Evolutionary conservation across 176 grass and related monocot species (phyloP).

Genomic region (Aegilops umbellulata): DNA sequence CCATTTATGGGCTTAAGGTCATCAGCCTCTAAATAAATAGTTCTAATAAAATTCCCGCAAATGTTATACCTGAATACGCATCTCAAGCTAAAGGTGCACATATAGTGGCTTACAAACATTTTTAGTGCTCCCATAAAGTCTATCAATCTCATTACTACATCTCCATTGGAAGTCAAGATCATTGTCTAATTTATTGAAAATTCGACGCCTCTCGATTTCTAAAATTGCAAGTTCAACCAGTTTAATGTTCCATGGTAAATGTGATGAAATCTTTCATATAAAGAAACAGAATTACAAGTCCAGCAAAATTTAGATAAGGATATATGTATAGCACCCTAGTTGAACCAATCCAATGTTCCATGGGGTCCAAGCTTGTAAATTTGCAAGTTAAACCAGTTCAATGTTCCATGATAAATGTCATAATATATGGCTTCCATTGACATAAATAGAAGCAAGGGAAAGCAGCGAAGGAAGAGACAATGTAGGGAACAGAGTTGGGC

Average conservation of each 20-base stretch:
- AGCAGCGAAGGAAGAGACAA: background rate
- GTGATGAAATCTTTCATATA: background rate
- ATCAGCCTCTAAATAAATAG: background rate
- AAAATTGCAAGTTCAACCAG: background rate
- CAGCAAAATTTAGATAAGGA: background rate
- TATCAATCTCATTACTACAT: background rate
- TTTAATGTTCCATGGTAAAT: background rate
- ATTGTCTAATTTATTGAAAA: background rate
- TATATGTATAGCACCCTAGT: background rate
- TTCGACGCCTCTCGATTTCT: background rate
- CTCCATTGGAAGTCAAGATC: background rate
- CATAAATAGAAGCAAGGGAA: background rate
- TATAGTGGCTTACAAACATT: background rate
- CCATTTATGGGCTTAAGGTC: slow-evolving; percentile 14
- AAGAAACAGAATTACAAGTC: background rate
- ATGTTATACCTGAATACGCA: background rate
- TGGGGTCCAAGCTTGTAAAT: background rate
- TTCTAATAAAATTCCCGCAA: background rate
- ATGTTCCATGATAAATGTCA: slow-evolving; percentile 12
- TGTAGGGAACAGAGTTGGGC: background rate
- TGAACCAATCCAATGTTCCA: background rate
- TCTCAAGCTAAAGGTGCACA: background rate
- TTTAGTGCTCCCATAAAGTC: background rate
- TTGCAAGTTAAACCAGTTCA: background rate
- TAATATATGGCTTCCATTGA: background rate